phyloP scores from a whole-genome alignment of 257 asterid species.

The Plantago major region DNA sequence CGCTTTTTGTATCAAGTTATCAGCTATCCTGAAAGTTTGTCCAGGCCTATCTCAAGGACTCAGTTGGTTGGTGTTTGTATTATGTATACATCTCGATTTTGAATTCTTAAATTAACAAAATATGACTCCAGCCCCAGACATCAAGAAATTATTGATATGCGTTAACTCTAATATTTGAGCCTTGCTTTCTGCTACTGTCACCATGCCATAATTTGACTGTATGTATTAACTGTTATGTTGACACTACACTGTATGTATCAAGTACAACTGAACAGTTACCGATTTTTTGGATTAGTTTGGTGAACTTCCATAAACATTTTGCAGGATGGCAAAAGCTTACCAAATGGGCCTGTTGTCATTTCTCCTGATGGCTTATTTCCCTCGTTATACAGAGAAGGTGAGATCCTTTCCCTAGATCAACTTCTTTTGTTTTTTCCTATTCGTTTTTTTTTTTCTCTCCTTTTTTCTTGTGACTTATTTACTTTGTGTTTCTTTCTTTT shows the following conservation, averaged over 20 bases:
- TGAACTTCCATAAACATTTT: slow-evolving; percentile 7
- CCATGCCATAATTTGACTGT: not conserved
- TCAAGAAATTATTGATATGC: not conserved
- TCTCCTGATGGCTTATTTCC: slow-evolving; percentile 99
- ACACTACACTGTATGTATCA: not conserved
- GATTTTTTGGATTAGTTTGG: not conserved
- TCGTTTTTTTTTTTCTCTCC: too few species aligned
- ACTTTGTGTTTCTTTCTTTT: too few species aligned
- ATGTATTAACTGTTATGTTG: not conserved
- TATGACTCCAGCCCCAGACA: not conserved
- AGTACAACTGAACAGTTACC: not conserved
- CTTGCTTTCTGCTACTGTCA: not conserved
- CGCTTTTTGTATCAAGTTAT: not conserved
- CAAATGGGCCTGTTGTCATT: slow-evolving; percentile 96
- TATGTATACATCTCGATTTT: slow-evolving; percentile 1
- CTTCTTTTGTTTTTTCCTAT: not conserved
- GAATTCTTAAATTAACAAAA: not conserved
- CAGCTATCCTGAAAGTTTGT: not conserved
- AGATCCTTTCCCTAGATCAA: slow-evolving; percentile 7
- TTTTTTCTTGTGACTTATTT: too few species aligned
- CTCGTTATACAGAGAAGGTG: slow-evolving; percentile 92
- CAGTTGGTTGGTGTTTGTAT: not conserved
- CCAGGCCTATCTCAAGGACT: not conserved
- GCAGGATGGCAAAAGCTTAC: slow-evolving; percentile 96
- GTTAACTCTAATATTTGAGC: not conserved